Evolutionary conservation across 768 basidiomycete species (phyloP).

Genomic region (Zangia roseola): DNA sequence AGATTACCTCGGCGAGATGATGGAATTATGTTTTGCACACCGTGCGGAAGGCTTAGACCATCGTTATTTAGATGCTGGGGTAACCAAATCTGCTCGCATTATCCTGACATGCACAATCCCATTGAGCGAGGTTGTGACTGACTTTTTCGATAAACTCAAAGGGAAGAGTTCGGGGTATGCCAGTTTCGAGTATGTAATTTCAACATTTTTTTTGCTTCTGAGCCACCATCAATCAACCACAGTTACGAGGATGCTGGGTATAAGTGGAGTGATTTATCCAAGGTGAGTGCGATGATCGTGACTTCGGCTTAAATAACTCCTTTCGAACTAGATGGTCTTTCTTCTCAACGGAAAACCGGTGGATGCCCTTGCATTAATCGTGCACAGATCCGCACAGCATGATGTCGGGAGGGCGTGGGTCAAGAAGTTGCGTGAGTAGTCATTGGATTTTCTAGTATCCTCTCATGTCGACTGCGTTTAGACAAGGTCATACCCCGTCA

Average conservation of each 20-base stretch:
- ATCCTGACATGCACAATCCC: constrained; percentile 86
- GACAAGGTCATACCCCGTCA: constrained; percentile 93
- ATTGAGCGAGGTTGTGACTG: constrained; percentile 87
- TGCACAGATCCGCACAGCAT: constrained; percentile 79
- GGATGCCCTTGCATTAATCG: constrained; percentile 90
- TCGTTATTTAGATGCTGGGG: constrained; percentile 69
- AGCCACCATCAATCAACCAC: constrained; percentile 2
- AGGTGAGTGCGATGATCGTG: constrained; percentile 45
- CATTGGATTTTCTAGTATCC: not conserved
- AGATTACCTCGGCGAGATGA: constrained; percentile 96
- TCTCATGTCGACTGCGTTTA: constrained; percentile 25
- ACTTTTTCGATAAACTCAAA: constrained; percentile 95
- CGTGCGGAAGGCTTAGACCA: constrained; percentile 84
- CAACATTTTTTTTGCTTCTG: not conserved
- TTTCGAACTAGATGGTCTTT: constrained; percentile 71
- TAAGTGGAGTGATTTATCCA: constrained; percentile 72
- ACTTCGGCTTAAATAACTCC: not conserved
- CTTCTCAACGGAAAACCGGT: constrained; percentile 86
- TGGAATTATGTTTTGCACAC: constrained; percentile 87
- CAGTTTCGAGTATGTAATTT: constrained; percentile 75
- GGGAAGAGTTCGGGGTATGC: constrained; percentile 89
- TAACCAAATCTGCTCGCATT: constrained; percentile 50
- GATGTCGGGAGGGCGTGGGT: constrained; percentile 81
- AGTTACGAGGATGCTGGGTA: constrained; percentile 97
- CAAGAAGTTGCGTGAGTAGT: constrained; percentile 81